Base-by-base conservation (phyloP, 106 monocot species). In the Dendrobium chrysotoxum region DNA sequence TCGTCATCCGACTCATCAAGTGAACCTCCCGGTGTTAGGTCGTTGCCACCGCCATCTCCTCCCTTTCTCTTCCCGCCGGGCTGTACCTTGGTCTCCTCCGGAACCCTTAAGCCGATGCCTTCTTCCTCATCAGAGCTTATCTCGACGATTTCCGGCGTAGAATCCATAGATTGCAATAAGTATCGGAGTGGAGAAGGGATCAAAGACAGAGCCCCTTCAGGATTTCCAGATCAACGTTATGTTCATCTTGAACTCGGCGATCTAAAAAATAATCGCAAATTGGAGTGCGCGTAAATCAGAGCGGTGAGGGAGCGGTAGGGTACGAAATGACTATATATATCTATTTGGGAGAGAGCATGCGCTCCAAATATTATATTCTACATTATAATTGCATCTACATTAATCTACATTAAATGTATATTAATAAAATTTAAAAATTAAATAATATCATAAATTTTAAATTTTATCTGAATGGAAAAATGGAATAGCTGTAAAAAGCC, bases 111-210 rank as follows among this genome's bases (percentile, higher is more conserved):
- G 3, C 45, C 28, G 46, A 21, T 8, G 15, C 2, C 40, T 76
- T 46, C 47, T 28, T 76, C 47, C 46, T 76, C 46, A 26, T 76
- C 47, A 11, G 76, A 76, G 28, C 76, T 76, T 25, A 76, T 76
- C 12, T 45, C 76, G 76, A 76, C 28, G 46, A 76, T 40, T 50
- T 76, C 76, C 40, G 7, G 26, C 26, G 10, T 15, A 3, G 45
- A 28, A 11, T 76, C 28, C 76, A 76, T 76, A 7, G 74, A 74
- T 74, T 8, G 41, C 0, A 21, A 42, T 41, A 41, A 42, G 16
- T 42, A 23, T 26, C 41, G 5, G 9, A 28, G 21, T 9, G 74
- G 15, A 42, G 41, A 74, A 7, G 74, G 21, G 41, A 74, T 74
- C 41, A 70, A 70, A 35, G 70, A 70, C 15, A 4, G 70, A 2